These are phyloP conservation scores for Aaosphaeria arxii DNA, from an alignment of 2,329 filamentous ascomycete genomes.

Conservation along the genomic window DNA sequence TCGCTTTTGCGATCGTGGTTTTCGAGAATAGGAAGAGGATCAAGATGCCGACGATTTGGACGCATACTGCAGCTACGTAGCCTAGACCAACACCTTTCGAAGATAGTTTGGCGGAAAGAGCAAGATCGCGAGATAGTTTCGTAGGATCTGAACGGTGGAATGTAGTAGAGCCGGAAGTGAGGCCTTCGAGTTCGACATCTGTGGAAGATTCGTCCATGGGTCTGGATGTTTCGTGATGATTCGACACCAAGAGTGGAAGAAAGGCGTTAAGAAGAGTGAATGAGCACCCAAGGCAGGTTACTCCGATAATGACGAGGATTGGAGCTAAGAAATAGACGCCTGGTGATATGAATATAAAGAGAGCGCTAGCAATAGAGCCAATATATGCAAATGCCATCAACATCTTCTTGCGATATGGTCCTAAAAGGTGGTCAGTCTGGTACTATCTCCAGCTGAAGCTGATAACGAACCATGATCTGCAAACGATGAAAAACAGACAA, in stretches of 20 bases:
- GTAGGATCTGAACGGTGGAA: constrained; percentile 9
- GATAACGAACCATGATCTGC: constrained; percentile 75
- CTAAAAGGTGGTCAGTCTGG: constrained; percentile 13
- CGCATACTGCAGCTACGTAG: constrained; percentile 76
- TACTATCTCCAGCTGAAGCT: too few species aligned
- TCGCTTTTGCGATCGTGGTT: constrained; percentile 52
- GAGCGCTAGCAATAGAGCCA: constrained; percentile 74
- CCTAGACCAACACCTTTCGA: constrained; percentile 87
- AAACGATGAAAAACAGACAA: constrained; percentile 89
- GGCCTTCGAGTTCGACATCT: constrained; percentile 25
- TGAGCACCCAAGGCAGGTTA: constrained; percentile 88
- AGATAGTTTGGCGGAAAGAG: constrained; percentile 80
- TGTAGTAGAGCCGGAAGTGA: constrained; percentile 12
- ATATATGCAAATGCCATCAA: constrained; percentile 75
- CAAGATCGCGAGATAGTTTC: constrained; percentile 61
- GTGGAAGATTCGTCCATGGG: constrained; percentile 8
- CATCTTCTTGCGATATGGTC: constrained; percentile 75
- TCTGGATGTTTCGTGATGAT: constrained; percentile 58
- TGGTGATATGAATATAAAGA: constrained; percentile 74
- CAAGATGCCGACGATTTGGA: constrained; percentile 74
- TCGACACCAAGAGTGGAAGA: constrained; percentile 78
- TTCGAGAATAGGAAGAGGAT: constrained; percentile 59
- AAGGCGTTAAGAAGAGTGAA: constrained; percentile 96
- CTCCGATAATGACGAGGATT: constrained; percentile 77
- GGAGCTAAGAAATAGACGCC: constrained; percentile 75